Evolutionary conservation across 2,329 filamentous ascomycete species (phyloP).

Genomic region (Tolypocladium guangdongense): DNA sequence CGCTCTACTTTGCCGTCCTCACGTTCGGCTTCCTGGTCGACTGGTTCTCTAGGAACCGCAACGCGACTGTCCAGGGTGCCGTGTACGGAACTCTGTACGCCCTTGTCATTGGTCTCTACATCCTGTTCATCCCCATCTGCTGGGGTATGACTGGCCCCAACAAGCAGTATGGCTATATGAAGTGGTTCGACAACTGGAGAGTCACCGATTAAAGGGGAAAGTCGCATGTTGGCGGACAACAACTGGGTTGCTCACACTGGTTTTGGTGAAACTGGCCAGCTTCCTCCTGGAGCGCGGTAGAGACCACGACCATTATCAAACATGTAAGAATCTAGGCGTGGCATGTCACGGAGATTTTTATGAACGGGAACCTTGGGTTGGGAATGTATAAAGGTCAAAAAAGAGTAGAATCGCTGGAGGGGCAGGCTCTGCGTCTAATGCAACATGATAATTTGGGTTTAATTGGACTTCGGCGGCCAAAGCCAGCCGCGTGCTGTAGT

Average conservation of each 20-base stretch:
- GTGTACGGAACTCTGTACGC: conserved; percentile 69
- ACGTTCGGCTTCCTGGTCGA: conserved; percentile 80
- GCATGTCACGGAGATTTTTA: conserved; percentile 9
- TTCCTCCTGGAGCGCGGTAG: neutral
- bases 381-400: conserved; percentile 12
- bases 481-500: neutral
- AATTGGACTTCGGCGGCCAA: neutral
- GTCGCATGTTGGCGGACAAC: conserved; percentile 1
- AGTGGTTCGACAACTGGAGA: conserved; percentile 85
- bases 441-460: conserved; percentile 14
- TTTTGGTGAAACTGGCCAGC: neutral
- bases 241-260: neutral
- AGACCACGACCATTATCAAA: neutral
- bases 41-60: conserved; percentile 63
- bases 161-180: conserved; percentile 79
- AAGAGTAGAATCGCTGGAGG: conserved; percentile 8
- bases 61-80: conserved; percentile 50
- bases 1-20: conserved; percentile 93
- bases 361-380: conserved; percentile 7
- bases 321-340: conserved; percentile 7
- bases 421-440: conserved; percentile 18
- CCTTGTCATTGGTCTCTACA: conserved; percentile 68
- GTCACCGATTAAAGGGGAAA: conserved; percentile 49
- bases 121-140: conserved; percentile 85
- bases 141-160: conserved; percentile 90